Conservation (phyloP, 495 filamentous ascomycete genomes). For the Lepraria neglecta region DNA sequence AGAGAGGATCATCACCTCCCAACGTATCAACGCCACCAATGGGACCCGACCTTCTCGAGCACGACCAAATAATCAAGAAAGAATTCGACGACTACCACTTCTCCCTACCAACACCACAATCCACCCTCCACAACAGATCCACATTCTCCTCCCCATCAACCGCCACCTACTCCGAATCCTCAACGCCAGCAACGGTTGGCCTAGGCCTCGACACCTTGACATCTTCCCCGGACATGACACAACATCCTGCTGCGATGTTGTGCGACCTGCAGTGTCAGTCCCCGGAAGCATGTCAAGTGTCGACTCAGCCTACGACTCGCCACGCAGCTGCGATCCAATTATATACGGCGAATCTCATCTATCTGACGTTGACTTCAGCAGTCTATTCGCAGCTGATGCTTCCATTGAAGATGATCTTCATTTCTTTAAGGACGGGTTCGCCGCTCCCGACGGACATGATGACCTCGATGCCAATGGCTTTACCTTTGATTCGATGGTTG, state of each 20-base stretch:
- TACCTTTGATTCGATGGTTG: conserved; percentile 80
- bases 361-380: conserved; percentile 61
- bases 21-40: conserved; percentile 39
- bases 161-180: conserved; percentile 42
- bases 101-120: conserved; percentile 33
- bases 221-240: conserved; percentile 85
- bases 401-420: conserved; percentile 66
- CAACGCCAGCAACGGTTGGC: conserved; percentile 31
- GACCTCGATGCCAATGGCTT: conserved; percentile 53
- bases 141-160: conserved; percentile 46
- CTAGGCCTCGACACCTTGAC: conserved; percentile 49
- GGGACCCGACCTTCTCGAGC: conserved; percentile 17
- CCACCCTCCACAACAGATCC: conserved; percentile 19
- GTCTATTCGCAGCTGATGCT: conserved; percentile 63
- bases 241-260: conserved; percentile 99
- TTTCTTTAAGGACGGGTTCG: conserved; percentile 69
- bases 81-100: conserved; percentile 47
- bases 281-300: conserved; percentile 40
- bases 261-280: conserved; percentile 99
- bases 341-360: conserved; percentile 52
- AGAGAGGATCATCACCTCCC: conserved; percentile 40
- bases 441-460: conserved; percentile 55
- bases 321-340: conserved; percentile 48
- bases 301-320: conserved; percentile 48
- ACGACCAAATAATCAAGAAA: conserved; percentile 43